phyloP scores from a whole-genome alignment of 345 rosid genomes.

The Toxicodendron radicans region DNA sequence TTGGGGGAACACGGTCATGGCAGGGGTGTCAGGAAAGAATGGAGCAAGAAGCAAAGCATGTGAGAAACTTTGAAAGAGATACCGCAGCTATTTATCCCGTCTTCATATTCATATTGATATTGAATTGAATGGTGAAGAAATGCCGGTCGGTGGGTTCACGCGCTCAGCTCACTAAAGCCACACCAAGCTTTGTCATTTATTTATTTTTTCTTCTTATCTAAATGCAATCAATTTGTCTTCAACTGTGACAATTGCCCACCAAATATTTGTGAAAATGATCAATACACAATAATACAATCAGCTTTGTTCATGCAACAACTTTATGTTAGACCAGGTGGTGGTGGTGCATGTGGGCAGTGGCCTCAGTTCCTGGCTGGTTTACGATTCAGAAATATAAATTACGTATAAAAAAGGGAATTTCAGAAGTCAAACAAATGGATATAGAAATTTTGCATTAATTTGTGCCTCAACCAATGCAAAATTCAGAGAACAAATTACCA shows the following conservation, averaged over 20 bases:
- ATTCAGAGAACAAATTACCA: too few relatives aligned
- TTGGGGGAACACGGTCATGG: constrained; percentile 9
- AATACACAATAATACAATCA: neutral
- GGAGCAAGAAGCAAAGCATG: constrained; percentile 6
- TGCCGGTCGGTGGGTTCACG: neutral
- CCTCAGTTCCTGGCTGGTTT: neutral
- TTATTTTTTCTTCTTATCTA: neutral
- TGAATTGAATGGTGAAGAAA: neutral
- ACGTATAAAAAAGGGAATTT: too few relatives aligned
- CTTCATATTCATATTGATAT: neutral
- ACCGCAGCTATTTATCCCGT: neutral
- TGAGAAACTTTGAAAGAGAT: neutral
- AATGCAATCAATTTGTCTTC: too few relatives aligned
- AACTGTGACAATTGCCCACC: neutral
- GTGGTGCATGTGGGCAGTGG: neutral
- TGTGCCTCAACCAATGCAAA: too few relatives aligned
- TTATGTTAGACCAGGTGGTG: neutral
- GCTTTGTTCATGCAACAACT: neutral
- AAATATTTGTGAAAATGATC: neutral
- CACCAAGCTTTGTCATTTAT: neutral
- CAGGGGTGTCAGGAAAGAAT: neutral
- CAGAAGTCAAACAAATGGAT: too few relatives aligned
- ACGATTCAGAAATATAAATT: neutral
- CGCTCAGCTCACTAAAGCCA: constrained; percentile 4
- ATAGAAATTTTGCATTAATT: too few relatives aligned